phyloP scores from a whole-genome alignment of 805 yeast genomes.

The Trichomonascus vanleenenianus region DNA sequence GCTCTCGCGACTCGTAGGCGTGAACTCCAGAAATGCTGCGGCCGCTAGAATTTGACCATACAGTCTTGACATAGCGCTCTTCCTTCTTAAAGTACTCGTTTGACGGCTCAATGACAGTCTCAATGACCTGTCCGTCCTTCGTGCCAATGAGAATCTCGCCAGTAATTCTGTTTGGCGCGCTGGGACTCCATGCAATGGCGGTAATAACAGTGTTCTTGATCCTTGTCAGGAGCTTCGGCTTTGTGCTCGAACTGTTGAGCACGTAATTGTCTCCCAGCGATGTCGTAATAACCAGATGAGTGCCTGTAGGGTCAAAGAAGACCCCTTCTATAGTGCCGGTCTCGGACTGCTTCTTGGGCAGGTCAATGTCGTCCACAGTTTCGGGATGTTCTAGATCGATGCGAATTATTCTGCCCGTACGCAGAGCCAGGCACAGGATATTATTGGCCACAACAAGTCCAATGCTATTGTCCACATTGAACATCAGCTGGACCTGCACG shows the following conservation, averaged over 20 bases:
- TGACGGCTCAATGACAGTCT: constrained; percentile 38
- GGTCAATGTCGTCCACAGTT: constrained; percentile 37
- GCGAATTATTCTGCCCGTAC: constrained; percentile 47
- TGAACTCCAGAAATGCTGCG: constrained; percentile 20
- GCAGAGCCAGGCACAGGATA: constrained; percentile 46
- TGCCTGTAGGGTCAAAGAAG: constrained; percentile 45
- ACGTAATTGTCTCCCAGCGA: constrained; percentile 40
- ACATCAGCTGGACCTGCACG: constrained; percentile 44
- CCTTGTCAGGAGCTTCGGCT: constrained; percentile 38
- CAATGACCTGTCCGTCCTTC: constrained; percentile 40
- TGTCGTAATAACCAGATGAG: constrained; percentile 45
- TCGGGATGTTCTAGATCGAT: constrained; percentile 63
- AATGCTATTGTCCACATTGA: constrained; percentile 39
- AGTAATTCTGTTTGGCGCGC: constrained; percentile 30
- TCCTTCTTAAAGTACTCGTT: constrained; percentile 38
- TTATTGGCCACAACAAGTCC: constrained; percentile 50
- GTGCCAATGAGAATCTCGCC: constrained; percentile 47
- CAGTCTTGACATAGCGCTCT: constrained; percentile 33
- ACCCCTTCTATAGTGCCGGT: constrained; percentile 28
- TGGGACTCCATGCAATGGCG: constrained; percentile 36
- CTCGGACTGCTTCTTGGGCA: constrained; percentile 24
- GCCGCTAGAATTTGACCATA: constrained; percentile 32
- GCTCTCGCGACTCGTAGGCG: constrained; percentile 8
- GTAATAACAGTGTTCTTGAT: constrained; percentile 40
- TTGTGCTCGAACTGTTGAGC: constrained; percentile 34